Evolutionary conservation across 2,329 filamentous ascomycete species (phyloP).

Genomic region (Fusarium vanettenii): DNA sequence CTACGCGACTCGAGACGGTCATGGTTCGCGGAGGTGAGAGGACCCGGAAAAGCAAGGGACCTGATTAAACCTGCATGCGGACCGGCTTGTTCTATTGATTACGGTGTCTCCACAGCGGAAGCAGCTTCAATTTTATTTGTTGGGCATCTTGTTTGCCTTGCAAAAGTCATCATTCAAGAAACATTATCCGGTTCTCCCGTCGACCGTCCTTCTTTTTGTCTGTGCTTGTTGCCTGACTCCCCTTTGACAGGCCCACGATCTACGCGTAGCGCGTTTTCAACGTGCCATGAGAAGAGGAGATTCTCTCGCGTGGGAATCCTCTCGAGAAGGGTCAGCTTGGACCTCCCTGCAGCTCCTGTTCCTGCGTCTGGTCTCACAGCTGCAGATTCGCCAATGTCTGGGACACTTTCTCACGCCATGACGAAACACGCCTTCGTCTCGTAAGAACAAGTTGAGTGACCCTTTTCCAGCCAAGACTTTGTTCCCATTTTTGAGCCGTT

Average conservation of each 20-base stretch:
- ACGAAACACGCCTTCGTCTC: background rate
- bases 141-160: background rate
- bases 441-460: background rate
- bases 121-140: constrained; percentile 1
- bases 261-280: constrained; percentile 8
- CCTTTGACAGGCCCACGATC: constrained; percentile 4
- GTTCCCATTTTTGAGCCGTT: background rate
- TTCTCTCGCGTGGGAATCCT: background rate
- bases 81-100: background rate
- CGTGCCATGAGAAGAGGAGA: background rate
- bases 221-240: background rate
- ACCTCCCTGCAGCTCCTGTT: background rate
- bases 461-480: background rate
- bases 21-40: too few species aligned
- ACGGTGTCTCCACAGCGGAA: background rate
- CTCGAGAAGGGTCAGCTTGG: background rate
- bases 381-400: background rate
- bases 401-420: background rate
- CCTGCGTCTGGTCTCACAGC: background rate
- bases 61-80: constrained; percentile 7
- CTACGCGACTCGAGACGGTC: background rate
- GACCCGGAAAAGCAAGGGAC: background rate
- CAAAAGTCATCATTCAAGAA: background rate
- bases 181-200: background rate
- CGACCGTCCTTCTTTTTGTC: background rate